Evolutionary conservation across 2,329 filamentous ascomycete species (phyloP), one percentile per base, ranked within the genome.

Genomic region (Hirsutella rhossiliensis): DNA sequence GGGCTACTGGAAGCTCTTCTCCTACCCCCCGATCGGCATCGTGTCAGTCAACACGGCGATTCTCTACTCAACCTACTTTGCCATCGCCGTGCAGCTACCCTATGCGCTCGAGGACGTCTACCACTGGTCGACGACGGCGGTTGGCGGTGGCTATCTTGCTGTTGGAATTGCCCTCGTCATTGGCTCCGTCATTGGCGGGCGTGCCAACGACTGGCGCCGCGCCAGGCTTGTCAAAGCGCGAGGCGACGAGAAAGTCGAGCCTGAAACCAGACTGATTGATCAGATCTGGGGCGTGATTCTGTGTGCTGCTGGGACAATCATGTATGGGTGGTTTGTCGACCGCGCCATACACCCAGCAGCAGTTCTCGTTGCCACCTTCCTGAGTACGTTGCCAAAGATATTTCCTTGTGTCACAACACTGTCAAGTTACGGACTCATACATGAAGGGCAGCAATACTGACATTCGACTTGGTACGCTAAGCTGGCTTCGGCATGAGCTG

Each of bases 321-420:
- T 66, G 60, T 68, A 60, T 47, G 66, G 65, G 18, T 69, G 64
- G 64, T 65, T 62, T 37, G 55, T 60, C 8, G 45, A 55, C 39
- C 44, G 52, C 23, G 45, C 45, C 3, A 43, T 58, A 1, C 61
- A 63, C 47, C 54, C 57, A 28, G 48, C 57, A 20, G 47, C 56
- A 7, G 46, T 54, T 38, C 43, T 65, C 12, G 41, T 56, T 15
- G 55, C 59, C 9, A 56, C 57, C 1, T 57, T 58, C 15, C 32
- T 62, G 8, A 53, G 58, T 56, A 46, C 48, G 53, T 34, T 34
- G 3, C 31, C 31, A 13, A 12, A 4, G 31, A 34, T 11, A 5
- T 5, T n/a, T n/a, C n/a, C n/a, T n/a, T n/a, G n/a, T n/a, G n/a
- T n/a, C n/a, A n/a, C n/a, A n/a, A n/a, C n/a, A n/a, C n/a, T n/a